phyloP scores from a whole-genome alignment of 176 grass and related monocot genomes.

The Otatea glauca region DNA sequence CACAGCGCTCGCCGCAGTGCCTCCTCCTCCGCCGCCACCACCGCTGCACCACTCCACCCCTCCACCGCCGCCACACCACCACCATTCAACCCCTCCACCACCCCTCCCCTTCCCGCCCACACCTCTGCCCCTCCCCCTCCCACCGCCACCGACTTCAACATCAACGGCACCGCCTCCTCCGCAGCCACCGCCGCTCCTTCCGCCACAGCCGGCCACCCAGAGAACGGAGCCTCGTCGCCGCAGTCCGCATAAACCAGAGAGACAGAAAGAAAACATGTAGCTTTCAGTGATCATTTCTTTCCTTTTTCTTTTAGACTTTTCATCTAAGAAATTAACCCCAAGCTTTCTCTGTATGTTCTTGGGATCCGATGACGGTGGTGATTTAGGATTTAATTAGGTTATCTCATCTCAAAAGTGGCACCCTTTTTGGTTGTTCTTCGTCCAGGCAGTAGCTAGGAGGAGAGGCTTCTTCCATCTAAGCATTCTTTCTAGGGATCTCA shows the following conservation, averaged over 20 bases:
- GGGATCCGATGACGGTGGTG: constrained; percentile 51
- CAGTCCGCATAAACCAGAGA: constrained; percentile 50
- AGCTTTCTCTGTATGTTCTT: constrained; percentile 41
- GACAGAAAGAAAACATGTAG: constrained; percentile 40
- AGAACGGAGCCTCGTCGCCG: constrained; percentile 49
- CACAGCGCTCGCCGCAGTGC: constrained; percentile 60
- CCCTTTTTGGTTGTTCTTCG: constrained; percentile 50
- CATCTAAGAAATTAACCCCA: constrained; percentile 66
- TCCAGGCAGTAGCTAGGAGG: constrained; percentile 15
- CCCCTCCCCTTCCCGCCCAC: constrained; percentile 20
- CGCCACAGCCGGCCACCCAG: constrained; percentile 21
- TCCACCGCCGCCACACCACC: neutral
- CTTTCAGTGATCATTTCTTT: constrained; percentile 58
- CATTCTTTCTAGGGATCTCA: constrained; percentile 44
- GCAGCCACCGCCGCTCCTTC: neutral
- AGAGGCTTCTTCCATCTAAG: constrained; percentile 29
- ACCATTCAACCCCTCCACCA: constrained; percentile 36
- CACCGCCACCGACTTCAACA: constrained; percentile 46
- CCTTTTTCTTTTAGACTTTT: constrained; percentile 32
- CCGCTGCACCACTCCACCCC: constrained; percentile 14
- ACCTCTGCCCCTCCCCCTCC: constrained; percentile 31
- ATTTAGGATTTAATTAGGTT: constrained; percentile 62
- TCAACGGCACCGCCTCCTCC: constrained; percentile 43
- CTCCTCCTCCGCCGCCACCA: neutral
- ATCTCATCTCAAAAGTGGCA: constrained; percentile 51